A percentile compares a stretch with the other conserved stretches of the same genome.
Evolutionary conservation across 2,329 filamentous ascomycete genomes (phyloP).

Genomic region (Verticillium isaacii): DNA sequence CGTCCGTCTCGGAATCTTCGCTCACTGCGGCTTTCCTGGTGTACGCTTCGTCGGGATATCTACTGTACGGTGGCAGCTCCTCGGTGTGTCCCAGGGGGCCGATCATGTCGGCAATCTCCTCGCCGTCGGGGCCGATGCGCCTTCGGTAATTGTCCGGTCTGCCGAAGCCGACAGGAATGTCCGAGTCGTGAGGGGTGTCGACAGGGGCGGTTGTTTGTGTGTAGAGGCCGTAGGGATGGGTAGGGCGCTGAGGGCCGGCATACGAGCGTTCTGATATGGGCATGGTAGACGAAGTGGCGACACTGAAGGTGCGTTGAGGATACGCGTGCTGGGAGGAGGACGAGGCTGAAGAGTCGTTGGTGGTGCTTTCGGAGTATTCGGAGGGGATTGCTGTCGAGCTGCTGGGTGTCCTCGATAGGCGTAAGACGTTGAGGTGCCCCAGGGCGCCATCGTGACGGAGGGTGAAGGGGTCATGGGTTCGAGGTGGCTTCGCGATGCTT

Average conservation of each 20-base stretch:
- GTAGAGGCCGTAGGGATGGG: constrained; percentile 85
- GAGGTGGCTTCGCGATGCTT: constrained; percentile 51
- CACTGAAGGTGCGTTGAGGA: constrained; percentile 65
- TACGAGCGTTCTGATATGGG: constrained; percentile 55
- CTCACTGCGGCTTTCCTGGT: constrained; percentile 45
- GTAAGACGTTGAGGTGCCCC: constrained; percentile 10
- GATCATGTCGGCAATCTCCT: constrained; percentile 82
- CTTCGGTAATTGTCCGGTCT: constrained; percentile 63
- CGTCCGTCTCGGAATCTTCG: constrained; percentile 10
- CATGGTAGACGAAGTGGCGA: constrained; percentile 67
- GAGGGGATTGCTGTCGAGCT: constrained; percentile 31
- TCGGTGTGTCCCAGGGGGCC: constrained; percentile 86
- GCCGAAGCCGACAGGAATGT: constrained; percentile 71
- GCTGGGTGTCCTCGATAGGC: constrained; percentile 19
- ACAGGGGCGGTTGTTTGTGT: constrained; percentile 69
- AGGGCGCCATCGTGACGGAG: constrained; percentile 43
- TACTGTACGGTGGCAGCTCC: constrained; percentile 84
- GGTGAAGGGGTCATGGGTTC: constrained; percentile 43
- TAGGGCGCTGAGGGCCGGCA: constrained; percentile 59
- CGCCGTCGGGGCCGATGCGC: constrained; percentile 71
- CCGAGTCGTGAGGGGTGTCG: constrained; percentile 31
- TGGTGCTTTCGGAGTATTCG: constrained; percentile 54
- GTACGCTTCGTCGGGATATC: constrained; percentile 74
- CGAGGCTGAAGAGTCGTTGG: constrained; percentile 65
- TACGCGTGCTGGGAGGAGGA: constrained; percentile 86